Evolutionary conservation across 768 basidiomycete genomes (phyloP).

Genomic region (Suillus placidus): DNA sequence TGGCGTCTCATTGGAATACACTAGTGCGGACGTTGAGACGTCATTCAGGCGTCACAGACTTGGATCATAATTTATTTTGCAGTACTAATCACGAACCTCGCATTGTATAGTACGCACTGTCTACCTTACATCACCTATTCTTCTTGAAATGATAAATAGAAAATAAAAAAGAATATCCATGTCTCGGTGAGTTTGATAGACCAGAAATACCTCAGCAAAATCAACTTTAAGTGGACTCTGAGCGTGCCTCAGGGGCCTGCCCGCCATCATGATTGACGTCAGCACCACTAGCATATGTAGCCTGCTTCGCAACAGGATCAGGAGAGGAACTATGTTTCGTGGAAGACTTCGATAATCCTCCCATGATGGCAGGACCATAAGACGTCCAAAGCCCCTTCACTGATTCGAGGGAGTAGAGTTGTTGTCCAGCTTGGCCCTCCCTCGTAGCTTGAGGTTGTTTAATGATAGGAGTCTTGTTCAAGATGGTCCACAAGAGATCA

Average conservation of each 20-base stretch:
- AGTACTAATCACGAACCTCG: constrained; percentile 2
- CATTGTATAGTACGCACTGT: constrained; percentile 9
- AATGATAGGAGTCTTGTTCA: constrained; percentile 44
- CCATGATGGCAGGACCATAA: constrained; percentile 44
- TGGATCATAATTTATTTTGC: constrained; percentile 21
- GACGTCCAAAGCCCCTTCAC: constrained; percentile 43
- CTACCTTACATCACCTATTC: not conserved
- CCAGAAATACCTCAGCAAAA: not conserved
- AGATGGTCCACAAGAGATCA: constrained; percentile 46
- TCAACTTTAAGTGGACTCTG: not conserved
- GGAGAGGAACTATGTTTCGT: constrained; percentile 8
- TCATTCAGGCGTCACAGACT: constrained; percentile 71
- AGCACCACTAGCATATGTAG: constrained; percentile 7
- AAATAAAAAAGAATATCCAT: not conserved
- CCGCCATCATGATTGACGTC: constrained; percentile 12
- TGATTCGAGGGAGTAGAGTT: constrained; percentile 32
- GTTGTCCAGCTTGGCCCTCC: constrained; percentile 22
- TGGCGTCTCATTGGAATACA: constrained; percentile 75
- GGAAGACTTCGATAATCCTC: constrained; percentile 27
- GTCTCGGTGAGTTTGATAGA: not conserved
- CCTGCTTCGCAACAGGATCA: constrained; percentile 17
- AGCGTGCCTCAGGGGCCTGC: constrained; percentile 1
- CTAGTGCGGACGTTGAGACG: constrained; percentile 69
- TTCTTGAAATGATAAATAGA: not conserved
- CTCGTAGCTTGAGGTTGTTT: constrained; percentile 27